phyloP scores from a whole-genome alignment of 2,329 filamentous ascomycete genomes.

The Cryoendolithus antarcticus region DNA sequence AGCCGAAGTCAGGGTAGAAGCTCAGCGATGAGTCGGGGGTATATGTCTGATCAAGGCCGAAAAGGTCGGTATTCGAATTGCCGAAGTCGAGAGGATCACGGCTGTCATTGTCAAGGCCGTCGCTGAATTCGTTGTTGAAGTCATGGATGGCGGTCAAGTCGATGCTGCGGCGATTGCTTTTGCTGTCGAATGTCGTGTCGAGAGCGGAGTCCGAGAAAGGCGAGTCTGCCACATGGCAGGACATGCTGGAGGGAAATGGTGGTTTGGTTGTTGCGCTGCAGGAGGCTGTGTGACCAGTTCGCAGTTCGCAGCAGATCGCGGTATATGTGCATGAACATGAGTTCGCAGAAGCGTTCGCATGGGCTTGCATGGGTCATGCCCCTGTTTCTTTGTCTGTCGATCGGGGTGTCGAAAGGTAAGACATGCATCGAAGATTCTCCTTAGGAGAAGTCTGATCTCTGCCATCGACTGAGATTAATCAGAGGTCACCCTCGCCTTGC shows the following conservation, averaged over 20 bases:
- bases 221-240: constrained; percentile 9
- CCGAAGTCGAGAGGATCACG: constrained; percentile 1
- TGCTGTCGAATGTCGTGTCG: constrained; percentile 1
- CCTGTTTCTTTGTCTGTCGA: too few relatives aligned
- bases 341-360: constrained; percentile 15
- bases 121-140: constrained; percentile 10
- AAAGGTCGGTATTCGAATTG: not conserved
- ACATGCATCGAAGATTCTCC: too few relatives aligned
- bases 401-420: too few relatives aligned
- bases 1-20: constrained; percentile 8
- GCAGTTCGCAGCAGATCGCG: constrained; percentile 4
- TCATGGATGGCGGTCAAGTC: constrained; percentile 8
- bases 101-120: constrained; percentile 8
- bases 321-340: constrained; percentile 9
- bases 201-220: constrained; percentile 9
- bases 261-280: not conserved
- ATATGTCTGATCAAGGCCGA: constrained; percentile 9
- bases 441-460: too few relatives aligned
- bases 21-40: constrained; percentile 5
- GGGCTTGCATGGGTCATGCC: not conserved
- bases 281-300: constrained; percentile 9
- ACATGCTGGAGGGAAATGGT: constrained; percentile 6
- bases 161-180: constrained; percentile 7
- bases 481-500: too few relatives aligned
- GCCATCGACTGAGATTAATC: too few relatives aligned